Conservation (phyloP, 805 yeast species). For the Hanseniaspora valbyensis region DNA sequence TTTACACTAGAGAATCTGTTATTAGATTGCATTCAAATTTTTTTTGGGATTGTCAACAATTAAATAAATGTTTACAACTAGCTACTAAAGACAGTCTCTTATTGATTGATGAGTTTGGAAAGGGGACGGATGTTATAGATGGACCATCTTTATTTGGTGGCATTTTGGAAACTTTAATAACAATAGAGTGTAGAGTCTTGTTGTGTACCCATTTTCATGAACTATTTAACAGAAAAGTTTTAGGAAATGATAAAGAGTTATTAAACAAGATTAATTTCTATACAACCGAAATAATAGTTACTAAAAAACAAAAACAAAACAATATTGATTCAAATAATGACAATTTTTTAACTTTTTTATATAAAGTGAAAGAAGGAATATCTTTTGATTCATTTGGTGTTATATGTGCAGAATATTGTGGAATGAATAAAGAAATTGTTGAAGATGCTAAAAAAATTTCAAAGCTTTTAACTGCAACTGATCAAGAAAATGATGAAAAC, state of each 20-base stretch:
- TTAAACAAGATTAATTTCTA: slow-evolving; percentile 26
- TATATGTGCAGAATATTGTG: slow-evolving; percentile 34
- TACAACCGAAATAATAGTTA: slow-evolving; percentile 28
- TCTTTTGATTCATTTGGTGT: slow-evolving; percentile 31
- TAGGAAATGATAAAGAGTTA: slow-evolving; percentile 17
- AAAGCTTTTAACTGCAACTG: slow-evolving; percentile 14
- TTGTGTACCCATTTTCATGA: slow-evolving; percentile 39
- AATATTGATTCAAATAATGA: slow-evolving; percentile 1
- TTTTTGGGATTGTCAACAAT: slow-evolving; percentile 38
- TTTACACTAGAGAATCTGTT: slow-evolving; percentile 34
- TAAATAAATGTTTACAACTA: slow-evolving; percentile 34
- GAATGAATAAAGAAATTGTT: slow-evolving; percentile 27
- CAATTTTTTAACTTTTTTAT: slow-evolving; percentile 29
- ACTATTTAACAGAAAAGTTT: slow-evolving; percentile 26
- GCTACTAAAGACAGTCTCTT: slow-evolving; percentile 35
- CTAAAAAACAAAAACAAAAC: not conserved
- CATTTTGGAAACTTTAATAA: slow-evolving; percentile 22
- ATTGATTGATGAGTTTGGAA: slow-evolving; percentile 45
- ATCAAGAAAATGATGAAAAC: too few relatives aligned
- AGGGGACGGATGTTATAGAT: slow-evolving; percentile 39
- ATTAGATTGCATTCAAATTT: slow-evolving; percentile 39
- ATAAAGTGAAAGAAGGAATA: slow-evolving; percentile 27
- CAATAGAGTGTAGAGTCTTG: slow-evolving; percentile 23
- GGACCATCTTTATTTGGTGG: slow-evolving; percentile 39
- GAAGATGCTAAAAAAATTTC: slow-evolving; percentile 28